Conservation (phyloP, 228 moss, liverwort and hornwort species). For the Sphagnum magellanicum region DNA sequence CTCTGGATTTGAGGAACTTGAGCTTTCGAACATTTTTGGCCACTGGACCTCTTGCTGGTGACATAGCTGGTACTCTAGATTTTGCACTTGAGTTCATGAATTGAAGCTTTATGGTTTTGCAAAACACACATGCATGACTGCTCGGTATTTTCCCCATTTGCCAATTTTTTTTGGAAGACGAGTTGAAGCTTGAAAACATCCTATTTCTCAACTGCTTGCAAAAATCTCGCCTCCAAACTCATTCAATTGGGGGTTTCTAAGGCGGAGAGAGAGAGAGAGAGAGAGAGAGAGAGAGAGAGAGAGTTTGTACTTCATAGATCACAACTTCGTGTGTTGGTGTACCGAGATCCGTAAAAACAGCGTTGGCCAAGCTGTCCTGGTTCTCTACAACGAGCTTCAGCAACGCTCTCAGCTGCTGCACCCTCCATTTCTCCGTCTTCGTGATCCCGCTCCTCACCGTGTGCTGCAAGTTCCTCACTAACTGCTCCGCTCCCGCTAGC, state of each 20-base stretch:
- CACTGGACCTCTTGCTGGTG: too few species aligned
- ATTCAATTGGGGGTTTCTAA: too few species aligned
- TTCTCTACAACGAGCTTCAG: constrained; percentile 27
- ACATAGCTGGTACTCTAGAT: too few species aligned
- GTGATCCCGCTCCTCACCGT: constrained; percentile 24
- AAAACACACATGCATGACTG: constrained; percentile 8
- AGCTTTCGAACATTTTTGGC: too few species aligned
- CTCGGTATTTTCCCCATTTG: too few species aligned
- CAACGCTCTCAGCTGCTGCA: constrained; percentile 31
- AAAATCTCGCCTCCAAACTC: background rate
- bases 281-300: too few species aligned
- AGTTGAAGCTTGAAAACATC: constrained; percentile 21
- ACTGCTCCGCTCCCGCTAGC: background rate
- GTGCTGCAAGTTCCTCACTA: constrained; percentile 25
- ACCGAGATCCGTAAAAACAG: constrained; percentile 39
- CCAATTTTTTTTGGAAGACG: background rate
- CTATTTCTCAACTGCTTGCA: background rate
- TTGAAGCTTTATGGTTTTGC: constrained; percentile 41
- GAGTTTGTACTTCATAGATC: constrained; percentile 19
- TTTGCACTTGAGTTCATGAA: background rate
- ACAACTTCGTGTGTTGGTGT: constrained; percentile 38
- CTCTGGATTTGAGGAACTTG: too few species aligned
- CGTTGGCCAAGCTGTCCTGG: constrained; percentile 28
- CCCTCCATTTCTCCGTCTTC: constrained; percentile 32
- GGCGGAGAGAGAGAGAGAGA: too few species aligned